Evolutionary conservation across 306 rosid species (phyloP).

Genomic region (Acacia melanoxylon): DNA sequence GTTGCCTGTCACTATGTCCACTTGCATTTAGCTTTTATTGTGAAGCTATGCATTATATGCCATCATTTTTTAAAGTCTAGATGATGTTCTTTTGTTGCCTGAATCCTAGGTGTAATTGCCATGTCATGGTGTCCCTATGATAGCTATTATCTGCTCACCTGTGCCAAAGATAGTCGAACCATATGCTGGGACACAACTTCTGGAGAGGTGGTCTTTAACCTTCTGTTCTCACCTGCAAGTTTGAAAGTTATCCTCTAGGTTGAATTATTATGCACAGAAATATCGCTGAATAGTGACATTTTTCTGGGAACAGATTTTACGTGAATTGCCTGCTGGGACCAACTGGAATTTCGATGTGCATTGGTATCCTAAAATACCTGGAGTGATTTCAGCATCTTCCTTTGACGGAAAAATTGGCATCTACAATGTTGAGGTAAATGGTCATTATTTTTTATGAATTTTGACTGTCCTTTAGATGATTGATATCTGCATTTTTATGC

Average conservation of each 20-base stretch:
- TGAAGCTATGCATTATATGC: not conserved
- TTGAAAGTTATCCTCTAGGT: not conserved
- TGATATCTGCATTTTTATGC: not conserved
- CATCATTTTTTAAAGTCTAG: constrained; percentile 3
- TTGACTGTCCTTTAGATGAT: not conserved
- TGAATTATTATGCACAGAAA: constrained; percentile 6
- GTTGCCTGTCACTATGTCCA: not conserved
- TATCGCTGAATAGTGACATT: constrained; percentile 15
- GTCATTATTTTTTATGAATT: not conserved
- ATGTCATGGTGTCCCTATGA: constrained; percentile 99
- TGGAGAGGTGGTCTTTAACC: constrained; percentile 69
- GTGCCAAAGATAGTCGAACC: constrained; percentile 95
- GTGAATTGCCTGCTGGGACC: constrained; percentile 93
- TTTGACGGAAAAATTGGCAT: constrained; percentile 96
- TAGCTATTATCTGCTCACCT: constrained; percentile 86
- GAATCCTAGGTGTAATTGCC: constrained; percentile 85
- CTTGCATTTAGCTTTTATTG: constrained; percentile 24
- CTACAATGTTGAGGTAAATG: constrained; percentile 84
- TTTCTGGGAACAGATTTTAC: constrained; percentile 61
- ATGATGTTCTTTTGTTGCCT: constrained; percentile 29
- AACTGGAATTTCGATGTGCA: constrained; percentile 98
- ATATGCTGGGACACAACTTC: constrained; percentile 95
- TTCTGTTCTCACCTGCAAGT: constrained; percentile 8
- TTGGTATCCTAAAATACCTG: constrained; percentile 95
- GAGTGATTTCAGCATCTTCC: constrained; percentile 90